Conservation (phyloP, 192 early-diverging fungal species). For the Gryganskiella cystojenkinii region DNA sequence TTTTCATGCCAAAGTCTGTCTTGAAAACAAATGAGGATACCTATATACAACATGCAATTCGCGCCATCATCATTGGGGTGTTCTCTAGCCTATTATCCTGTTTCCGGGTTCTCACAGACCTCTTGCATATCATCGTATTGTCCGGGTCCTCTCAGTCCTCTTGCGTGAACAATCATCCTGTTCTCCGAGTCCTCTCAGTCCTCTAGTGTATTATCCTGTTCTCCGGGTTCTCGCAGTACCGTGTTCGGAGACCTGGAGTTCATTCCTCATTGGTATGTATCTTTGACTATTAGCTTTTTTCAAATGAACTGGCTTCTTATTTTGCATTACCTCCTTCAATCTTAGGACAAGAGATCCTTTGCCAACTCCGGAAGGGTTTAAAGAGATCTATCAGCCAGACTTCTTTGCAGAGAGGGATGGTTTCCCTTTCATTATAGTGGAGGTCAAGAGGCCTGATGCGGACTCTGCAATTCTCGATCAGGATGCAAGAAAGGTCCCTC, state of each 20-base stretch:
- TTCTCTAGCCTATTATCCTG: no score
- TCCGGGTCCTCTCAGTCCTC: no score
- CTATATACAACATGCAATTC: no score
- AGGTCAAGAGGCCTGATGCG: slow-evolving; percentile 3
- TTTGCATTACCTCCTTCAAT: neutral
- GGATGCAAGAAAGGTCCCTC: slow-evolving; percentile 4
- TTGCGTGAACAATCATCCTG: no score
- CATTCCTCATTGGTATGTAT: neutral
- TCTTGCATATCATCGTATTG: no score
- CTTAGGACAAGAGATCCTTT: neutral
- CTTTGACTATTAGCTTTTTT: slow-evolving; percentile 1
- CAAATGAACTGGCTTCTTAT: neutral
- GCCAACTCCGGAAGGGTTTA: neutral
- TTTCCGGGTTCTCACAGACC: no score
- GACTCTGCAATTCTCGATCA: neutral
- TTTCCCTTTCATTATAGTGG: neutral
- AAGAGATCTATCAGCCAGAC: slow-evolving; percentile 6
- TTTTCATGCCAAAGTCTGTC: no score
- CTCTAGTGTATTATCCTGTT: no score
- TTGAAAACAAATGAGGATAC: no score
- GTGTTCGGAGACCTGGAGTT: no score
- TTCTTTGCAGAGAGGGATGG: slow-evolving; percentile 7
- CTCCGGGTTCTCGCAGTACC: no score
- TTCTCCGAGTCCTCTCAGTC: no score
- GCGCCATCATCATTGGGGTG: slow-evolving; percentile 1